Evolutionary conservation across 208 protist species (phyloP), one percentile per base, ranked within the genome.

Genomic region (Leishmania guyanensis): DNA sequence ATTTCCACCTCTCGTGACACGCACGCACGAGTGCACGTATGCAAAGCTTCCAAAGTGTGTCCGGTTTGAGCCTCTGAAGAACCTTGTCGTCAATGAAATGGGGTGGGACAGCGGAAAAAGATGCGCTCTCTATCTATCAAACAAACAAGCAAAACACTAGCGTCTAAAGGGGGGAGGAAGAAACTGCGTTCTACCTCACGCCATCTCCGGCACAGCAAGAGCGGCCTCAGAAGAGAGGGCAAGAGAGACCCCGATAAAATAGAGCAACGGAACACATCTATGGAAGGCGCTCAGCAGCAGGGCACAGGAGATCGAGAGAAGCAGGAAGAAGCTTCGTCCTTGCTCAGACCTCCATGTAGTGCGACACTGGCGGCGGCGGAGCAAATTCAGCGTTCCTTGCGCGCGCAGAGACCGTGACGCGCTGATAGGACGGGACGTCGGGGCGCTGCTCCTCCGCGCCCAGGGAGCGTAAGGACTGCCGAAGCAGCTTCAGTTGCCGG

Each of bases 401-500:
- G 5, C 82, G 82, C 12, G 82, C 82, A 5, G 82, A 69, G 3
- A 82, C 54, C 0, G 82, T 86, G 39, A 75, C 54, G 6, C 82
- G 82, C 82, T 88, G 80, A 10, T 88, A 79, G 22, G 76, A 81
- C n/a, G 77, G 75, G 17, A 77, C 48, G 4, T 65, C 53, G 22
- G 80, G 71, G 2, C 51, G 62, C 46, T 69, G 65, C 75, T 73
- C 80, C 68, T 75, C 80, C 36, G 80, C 78, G 17, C 62, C 82
- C 65, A 82, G 33, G 4, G 51, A 56, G 20, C 79, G 77, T 3
- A 94, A 53, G 0, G 80, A 88, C 48, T 86, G 83, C 0, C 93
- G 88, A 12, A 97, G 87, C 22, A 91, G 75, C 48, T 91, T 51
- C 26, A 97, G 86, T 77, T 97, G 92, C 1, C 86, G 82, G 74